phyloP scores from a whole-genome alignment of 2,329 filamentous ascomycete species.

The Aspergillus thermomutatus region DNA sequence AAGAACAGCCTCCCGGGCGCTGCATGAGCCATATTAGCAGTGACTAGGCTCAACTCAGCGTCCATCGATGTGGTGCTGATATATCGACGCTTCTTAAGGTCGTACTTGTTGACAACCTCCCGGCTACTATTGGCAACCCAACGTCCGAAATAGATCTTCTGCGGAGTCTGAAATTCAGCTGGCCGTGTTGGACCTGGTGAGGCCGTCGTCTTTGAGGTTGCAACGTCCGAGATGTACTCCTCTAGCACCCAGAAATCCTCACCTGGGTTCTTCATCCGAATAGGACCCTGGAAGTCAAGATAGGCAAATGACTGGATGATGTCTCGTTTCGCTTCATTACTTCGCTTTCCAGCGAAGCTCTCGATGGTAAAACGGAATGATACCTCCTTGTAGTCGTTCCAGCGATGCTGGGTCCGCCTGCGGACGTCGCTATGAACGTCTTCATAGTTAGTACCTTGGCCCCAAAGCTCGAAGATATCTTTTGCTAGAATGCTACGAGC shows the following conservation, averaged over 20 bases:
- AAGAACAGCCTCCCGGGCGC: conserved; percentile 82
- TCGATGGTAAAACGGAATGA: conserved; percentile 86
- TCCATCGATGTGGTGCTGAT: conserved; percentile 98
- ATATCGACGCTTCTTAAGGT: conserved; percentile 89
- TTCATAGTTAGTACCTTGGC: conserved; percentile 62
- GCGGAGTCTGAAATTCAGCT: conserved; percentile 52
- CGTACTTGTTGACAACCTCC: conserved; percentile 68
- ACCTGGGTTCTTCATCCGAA: conserved; percentile 71
- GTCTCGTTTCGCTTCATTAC: conserved; percentile 59
- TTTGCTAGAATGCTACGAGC: conserved; percentile 76
- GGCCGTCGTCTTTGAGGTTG: conserved; percentile 6
- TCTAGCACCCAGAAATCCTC: conserved; percentile 79
- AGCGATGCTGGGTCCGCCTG: conserved; percentile 58
- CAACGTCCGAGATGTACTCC: conserved; percentile 61
- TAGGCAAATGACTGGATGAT: conserved; percentile 82
- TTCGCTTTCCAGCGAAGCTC: conserved; percentile 72
- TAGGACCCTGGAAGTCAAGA: conserved; percentile 72
- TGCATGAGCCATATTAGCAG: conserved; percentile 84
- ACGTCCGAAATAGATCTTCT: conserved; percentile 68
- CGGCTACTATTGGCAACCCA: conserved; percentile 65
- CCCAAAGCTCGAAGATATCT: conserved; percentile 89
- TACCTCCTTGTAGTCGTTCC: conserved; percentile 60
- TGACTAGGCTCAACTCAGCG: conserved; percentile 84
- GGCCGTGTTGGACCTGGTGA: conserved; percentile 26
- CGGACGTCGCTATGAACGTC: conserved; percentile 66